phyloP scores from a whole-genome alignment of 1,139 yeast species.

The Geotrichum fermentans region DNA sequence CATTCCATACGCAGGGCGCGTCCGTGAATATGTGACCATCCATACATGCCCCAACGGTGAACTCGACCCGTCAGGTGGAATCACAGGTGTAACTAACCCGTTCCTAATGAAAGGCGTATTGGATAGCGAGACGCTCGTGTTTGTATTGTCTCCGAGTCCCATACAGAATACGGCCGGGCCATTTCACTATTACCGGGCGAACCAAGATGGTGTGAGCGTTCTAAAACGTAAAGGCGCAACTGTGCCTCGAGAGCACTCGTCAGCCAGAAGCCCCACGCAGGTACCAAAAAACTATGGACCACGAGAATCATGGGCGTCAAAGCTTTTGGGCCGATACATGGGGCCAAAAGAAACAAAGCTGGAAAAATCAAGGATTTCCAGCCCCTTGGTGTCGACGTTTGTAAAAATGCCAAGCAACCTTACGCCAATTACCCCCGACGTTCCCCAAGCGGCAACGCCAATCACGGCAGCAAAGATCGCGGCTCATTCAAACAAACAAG shows the following conservation, averaged over 20 bases:
- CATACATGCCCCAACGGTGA: conserved; percentile 22
- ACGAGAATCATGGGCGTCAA: conserved; percentile 6
- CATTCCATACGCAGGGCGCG: conserved; percentile 22
- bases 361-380: conserved; percentile 5
- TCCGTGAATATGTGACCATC: conserved; percentile 30
- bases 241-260: neutral
- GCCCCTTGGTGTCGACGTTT: conserved; percentile 8
- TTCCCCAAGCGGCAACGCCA: too few relatives aligned
- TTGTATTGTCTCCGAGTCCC: conserved; percentile 1
- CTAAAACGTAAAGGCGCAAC: conserved; percentile 8
- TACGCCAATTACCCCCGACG: conserved; percentile 1
- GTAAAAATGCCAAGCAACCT: conserved; percentile 7
- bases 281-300: neutral
- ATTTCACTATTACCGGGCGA: conserved; percentile 11
- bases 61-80: conserved; percentile 18
- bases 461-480: too few relatives aligned
- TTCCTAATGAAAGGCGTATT: conserved; percentile 22
- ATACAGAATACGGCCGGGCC: conserved; percentile 7
- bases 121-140: conserved; percentile 12
- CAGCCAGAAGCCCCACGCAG: neutral
- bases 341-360: conserved; percentile 2
- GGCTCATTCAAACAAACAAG: too few relatives aligned
- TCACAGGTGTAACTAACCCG: conserved; percentile 30
- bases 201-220: conserved; percentile 12
- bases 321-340: neutral